Evolutionary conservation across 352 stramenopile species (phyloP), one percentile per base, ranked within the genome.

Genomic region (Globisporangium iwayamae): DNA sequence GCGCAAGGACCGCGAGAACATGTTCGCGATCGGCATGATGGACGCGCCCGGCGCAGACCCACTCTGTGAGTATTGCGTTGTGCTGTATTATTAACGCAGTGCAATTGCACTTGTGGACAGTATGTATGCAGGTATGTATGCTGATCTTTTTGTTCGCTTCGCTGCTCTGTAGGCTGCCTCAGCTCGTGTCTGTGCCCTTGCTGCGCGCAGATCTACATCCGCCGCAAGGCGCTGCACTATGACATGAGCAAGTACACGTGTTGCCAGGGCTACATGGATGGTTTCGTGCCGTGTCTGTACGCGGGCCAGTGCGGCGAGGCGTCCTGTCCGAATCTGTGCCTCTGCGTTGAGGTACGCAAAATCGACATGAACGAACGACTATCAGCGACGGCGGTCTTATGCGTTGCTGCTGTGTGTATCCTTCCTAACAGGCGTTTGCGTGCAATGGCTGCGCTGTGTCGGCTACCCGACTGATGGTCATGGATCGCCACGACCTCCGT

Each of bases 201-300:
- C 65, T 97, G 91, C 71, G 89, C 83, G 60, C 91, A 98, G 67
- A 86, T 97, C 48, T 73, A 93, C 63, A 93, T 98, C 67, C 85
- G 94, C 7, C 81, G 94, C 67, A 97, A 93, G 83, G 93, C 81
- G 38, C 74, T 98, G 8, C 93, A 96, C 70, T 81, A 85, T 25
- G 92, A 96, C 65, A 98, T 97, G 94, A 79, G 65, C 55, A 96
- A 98, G 52, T 98, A 98, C 74, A 78, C 71, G 52, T 98, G 91
- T 74, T 98, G 93, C 71, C 93, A 98, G 73, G 89, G 91, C 10
- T 97, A 97, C 73, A 96, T 98, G 75, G 88, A 95, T 53, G 82
- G 84, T 61, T 79, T 95, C 25, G 90, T 96, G 62, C 95, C 86
- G 43, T 97, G 93, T 69, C 60, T 89, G 38, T 76, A 91, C 62